Base-by-base conservation (phyloP, 2,329 filamentous ascomycete genomes). In the Arthrinium phaeospermum region DNA sequence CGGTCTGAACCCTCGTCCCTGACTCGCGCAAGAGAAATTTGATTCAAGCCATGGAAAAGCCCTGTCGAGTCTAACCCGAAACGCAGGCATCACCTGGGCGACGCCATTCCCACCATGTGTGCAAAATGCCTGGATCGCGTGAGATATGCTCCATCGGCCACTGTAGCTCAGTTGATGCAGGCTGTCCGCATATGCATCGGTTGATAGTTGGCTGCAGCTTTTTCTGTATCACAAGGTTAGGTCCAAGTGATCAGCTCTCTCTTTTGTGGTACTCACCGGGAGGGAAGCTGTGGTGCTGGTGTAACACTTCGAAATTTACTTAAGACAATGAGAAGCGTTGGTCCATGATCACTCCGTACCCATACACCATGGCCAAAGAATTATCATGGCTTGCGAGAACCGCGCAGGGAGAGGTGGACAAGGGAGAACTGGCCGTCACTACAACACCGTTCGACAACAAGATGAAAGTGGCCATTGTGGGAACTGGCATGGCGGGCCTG, bases 401-500 rank as follows among this genome's bases (percentile, higher is more conserved):
- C 30, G 57, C 13, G 10, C 7, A 7, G 6, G 14, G 5, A 22
- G 27, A 37, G 22, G 16, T 6, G 5, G 16, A 16, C 16, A 64
- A 12, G 19, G 19, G 16, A n/a, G 19, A 4, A n/a, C 3, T 41
- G 19, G 19, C 14, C 8, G 30, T 6, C 57, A 64, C 37, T 22
- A 64, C 37, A 34, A 22, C 19, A 22, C 7, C 57, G 22, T 13
- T 27, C 5, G 24, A 8, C 22, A n/a, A 16, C 14, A 64, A 64
- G 57, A 10, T 64, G 30, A 37, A 37, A 19, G 61, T 72, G 8
- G 71, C 71, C 37, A 34, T 72, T 34, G 71, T 72, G 24, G 71
- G 71, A 41, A 72, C 71, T 14, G 71, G 71, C 61, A 71, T 72
- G 69, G 71, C 71, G 12, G 71, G 71, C 13, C 69, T 72, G 45